A percentile compares a stretch with the other conserved stretches of the same genome.
These are phyloP conservation scores for Amaranthus palmeri DNA, from an alignment of 148 eudicot genomes.

Conservation along the genomic window DNA sequence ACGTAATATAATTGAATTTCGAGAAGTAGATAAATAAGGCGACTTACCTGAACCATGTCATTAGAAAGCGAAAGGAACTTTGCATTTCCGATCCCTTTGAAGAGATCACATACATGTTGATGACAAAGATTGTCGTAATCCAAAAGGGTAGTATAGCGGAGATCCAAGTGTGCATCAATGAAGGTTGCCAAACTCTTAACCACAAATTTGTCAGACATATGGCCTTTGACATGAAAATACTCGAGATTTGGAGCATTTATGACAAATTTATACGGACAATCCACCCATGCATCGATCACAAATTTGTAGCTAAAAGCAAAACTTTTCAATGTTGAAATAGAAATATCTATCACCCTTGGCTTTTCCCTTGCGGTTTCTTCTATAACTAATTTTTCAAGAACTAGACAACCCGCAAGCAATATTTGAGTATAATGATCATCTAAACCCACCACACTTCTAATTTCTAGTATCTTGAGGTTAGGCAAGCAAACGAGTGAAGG, in stretches of 20 bases:
- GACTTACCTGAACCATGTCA: conserved; percentile 20
- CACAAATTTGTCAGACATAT: conserved; percentile 25
- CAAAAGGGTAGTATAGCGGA: conserved; percentile 14
- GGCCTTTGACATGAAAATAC: conserved; percentile 25
- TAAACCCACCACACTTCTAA: conserved; percentile 11
- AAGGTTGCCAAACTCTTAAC: conserved; percentile 16
- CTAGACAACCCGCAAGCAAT: conserved; percentile 25
- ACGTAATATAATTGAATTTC: background rate
- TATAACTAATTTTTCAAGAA: conserved; percentile 26
- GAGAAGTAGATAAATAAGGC: background rate
- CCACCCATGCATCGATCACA: conserved; percentile 15
- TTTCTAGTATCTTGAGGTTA: conserved; percentile 25
- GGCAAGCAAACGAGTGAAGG: conserved; percentile 24
- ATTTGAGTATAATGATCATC: conserved; percentile 17
- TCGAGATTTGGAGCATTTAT: conserved; percentile 24
- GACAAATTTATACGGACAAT: conserved; percentile 22
- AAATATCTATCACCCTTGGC: conserved; percentile 19
- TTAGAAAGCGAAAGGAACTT: conserved; percentile 16
- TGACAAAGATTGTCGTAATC: conserved; percentile 3
- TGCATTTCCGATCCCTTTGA: conserved; percentile 16
- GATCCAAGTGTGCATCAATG: conserved; percentile 20
- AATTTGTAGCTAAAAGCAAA: conserved; percentile 21
- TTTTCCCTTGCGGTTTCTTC: conserved; percentile 25
- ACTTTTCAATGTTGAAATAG: conserved; percentile 10
- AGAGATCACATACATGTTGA: conserved; percentile 18